phyloP scores from a whole-genome alignment of 2,329 filamentous ascomycete genomes.

The Cercospora canescens region DNA sequence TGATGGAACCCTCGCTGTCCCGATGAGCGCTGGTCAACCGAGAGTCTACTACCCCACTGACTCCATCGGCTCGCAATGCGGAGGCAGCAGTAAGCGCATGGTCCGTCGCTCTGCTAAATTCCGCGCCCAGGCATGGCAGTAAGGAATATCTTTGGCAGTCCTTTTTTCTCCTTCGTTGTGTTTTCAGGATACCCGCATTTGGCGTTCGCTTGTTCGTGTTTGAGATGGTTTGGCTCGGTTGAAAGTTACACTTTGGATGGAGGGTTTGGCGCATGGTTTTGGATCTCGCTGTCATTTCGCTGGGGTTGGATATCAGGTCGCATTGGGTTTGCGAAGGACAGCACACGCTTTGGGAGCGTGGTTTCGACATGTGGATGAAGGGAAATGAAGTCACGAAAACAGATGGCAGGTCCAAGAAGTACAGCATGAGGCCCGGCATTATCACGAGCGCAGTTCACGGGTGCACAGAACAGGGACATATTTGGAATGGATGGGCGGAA shows the following conservation, averaged over 20 bases:
- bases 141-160: neutral
- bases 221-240: neutral
- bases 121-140: neutral
- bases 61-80: neutral
- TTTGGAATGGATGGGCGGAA: too few species aligned
- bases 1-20: slow-evolving; percentile 35
- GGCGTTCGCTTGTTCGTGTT: neutral
- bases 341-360: neutral
- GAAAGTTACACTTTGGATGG: neutral
- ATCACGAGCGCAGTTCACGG: too few species aligned
- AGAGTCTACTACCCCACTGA: slow-evolving; percentile 39
- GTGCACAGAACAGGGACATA: too few species aligned
- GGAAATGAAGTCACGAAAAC: neutral
- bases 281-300: neutral
- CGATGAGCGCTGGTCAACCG: slow-evolving; percentile 39
- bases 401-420: too few species aligned
- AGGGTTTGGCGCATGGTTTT: neutral
- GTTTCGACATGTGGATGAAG: neutral
- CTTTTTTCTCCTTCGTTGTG: neutral
- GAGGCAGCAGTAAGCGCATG: neutral
- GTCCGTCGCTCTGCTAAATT: slow-evolving; percentile 3
- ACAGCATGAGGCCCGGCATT: too few species aligned
- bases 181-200: neutral
- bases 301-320: neutral
- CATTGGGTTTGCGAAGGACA: neutral